Base-by-base conservation (phyloP, 768 basidiomycete genomes). In the Lentinula lateritia region DNA sequence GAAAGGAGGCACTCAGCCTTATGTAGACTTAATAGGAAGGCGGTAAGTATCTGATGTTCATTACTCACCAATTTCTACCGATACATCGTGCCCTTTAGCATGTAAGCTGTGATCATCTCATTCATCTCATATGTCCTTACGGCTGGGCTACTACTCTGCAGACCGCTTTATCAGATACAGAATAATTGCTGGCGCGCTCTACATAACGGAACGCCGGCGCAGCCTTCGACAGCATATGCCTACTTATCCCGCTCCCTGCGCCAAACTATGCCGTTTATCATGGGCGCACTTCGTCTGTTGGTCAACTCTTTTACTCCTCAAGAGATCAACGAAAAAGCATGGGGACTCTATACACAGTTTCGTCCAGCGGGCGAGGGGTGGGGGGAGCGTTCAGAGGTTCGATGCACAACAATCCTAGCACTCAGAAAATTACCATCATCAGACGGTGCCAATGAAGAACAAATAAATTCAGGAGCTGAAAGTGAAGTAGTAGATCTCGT, bases 311-410 rank as follows among this genome's bases (percentile, higher is more conserved):
- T 83, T 65, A 63, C 76, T 7, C 76, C 82, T 0, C 69, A 79
- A 50, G 85, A 89, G 55, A 76, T 93, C 18, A 89, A 88, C 67
- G 70, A 69, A 52, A 75, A 79, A 60, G 96, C 89, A 8, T 95
- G 90, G 77, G 74, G 80, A 18, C 77, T 98, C 46, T 98, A 98
- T 70, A 83, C 86, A 28, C 88, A 91, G 16, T 97, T 98, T 72
- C 86, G 95, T 61, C 95, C 95, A 9, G 78, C 79, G 12, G 87
- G 86, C 0, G 85, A 85, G 32, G 86, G 84, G 28, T 98, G 95
- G 95, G 95, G 95, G 5, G 83, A 88, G 70, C 81, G 84, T 60
- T 90, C 87, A 3, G 86, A 92, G 66, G 76, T 97, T 32, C 79
- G 79, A 41, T 92, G 90, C 68, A 78, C 79, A 45, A 83, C 69